phyloP scores from a whole-genome alignment of 352 stramenopile genomes.

The Phytophthora hybrid region DNA sequence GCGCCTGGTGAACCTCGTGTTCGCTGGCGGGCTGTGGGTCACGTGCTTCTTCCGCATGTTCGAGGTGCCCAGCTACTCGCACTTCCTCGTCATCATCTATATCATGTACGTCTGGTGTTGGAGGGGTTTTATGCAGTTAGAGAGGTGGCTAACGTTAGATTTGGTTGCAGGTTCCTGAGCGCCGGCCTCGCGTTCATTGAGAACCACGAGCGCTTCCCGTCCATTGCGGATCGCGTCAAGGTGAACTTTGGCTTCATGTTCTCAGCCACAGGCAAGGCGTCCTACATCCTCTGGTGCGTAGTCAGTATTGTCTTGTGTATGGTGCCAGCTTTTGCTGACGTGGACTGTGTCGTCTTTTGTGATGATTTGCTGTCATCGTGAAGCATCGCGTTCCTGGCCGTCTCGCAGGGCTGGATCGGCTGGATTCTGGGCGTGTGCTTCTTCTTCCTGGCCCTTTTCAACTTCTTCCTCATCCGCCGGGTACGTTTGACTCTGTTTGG shows the following conservation, averaged over 20 bases:
- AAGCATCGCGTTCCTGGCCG: slow-evolving; percentile 83
- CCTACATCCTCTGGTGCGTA: slow-evolving; percentile 85
- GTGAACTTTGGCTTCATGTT: slow-evolving; percentile 92
- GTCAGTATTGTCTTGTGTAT: neutral
- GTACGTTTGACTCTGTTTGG: slow-evolving; percentile 49
- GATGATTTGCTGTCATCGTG: slow-evolving; percentile 9
- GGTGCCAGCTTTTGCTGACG: slow-evolving; percentile 9
- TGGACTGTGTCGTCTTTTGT: neutral
- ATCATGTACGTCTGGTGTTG: slow-evolving; percentile 62
- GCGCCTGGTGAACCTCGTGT: slow-evolving; percentile 80
- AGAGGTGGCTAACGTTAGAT: neutral
- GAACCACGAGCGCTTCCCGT: slow-evolving; percentile 87
- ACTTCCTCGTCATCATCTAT: slow-evolving; percentile 89
- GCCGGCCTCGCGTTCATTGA: slow-evolving; percentile 80
- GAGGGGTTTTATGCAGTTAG: slow-evolving; percentile 1
- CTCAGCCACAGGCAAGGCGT: slow-evolving; percentile 81
- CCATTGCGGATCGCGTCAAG: slow-evolving; percentile 81
- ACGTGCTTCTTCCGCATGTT: slow-evolving; percentile 87
- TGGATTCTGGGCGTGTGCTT: slow-evolving; percentile 80
- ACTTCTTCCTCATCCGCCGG: slow-evolving; percentile 89
- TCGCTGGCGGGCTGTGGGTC: slow-evolving; percentile 66
- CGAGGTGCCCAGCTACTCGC: slow-evolving; percentile 74
- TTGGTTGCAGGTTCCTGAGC: slow-evolving; percentile 56
- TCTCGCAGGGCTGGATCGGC: slow-evolving; percentile 85
- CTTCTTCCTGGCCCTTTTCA: slow-evolving; percentile 80